Evolutionary conservation across 768 basidiomycete species (phyloP).

Genomic region (Tubosaeta sp.): DNA sequence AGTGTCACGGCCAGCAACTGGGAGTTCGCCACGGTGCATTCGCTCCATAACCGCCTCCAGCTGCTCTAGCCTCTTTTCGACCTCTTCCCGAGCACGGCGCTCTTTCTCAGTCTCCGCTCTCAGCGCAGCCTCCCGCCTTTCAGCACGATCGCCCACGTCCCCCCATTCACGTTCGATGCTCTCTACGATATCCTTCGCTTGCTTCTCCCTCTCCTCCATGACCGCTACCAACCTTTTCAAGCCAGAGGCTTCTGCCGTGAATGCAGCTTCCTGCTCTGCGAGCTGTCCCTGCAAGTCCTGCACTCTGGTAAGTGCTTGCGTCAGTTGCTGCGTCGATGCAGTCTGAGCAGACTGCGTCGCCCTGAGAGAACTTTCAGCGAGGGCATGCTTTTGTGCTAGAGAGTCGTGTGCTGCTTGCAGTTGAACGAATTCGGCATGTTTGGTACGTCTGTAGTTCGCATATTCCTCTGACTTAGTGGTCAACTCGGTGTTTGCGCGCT

Average conservation of each 20-base stretch:
- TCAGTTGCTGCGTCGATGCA: slow-evolving; percentile 69
- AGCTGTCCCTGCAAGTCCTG: slow-evolving; percentile 73
- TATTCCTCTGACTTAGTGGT: slow-evolving; percentile 75
- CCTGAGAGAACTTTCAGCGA: slow-evolving; percentile 66
- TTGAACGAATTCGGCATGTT: slow-evolving; percentile 71
- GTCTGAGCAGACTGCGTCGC: slow-evolving; percentile 69
- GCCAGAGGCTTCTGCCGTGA: slow-evolving; percentile 70
- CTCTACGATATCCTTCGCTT: slow-evolving; percentile 79
- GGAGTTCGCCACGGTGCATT: slow-evolving; percentile 71
- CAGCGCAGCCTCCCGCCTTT: slow-evolving; percentile 60
- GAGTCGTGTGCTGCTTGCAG: slow-evolving; percentile 78
- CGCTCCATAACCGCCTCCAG: slow-evolving; percentile 68
- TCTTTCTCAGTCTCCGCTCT: slow-evolving; percentile 73
- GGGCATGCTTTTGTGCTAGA: slow-evolving; percentile 60
- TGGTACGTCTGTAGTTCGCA: slow-evolving; percentile 74
- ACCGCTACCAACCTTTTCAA: slow-evolving; percentile 72
- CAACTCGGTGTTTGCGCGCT: slow-evolving; percentile 68
- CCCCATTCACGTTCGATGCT: slow-evolving; percentile 82
- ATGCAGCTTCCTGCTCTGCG: slow-evolving; percentile 82
- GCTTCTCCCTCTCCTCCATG: slow-evolving; percentile 85
- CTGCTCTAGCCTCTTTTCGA: slow-evolving; percentile 68
- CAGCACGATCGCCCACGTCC: slow-evolving; percentile 62
- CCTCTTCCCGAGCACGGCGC: slow-evolving; percentile 59
- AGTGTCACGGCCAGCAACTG: slow-evolving; percentile 45
- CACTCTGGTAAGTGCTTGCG: slow-evolving; percentile 69